A percentile compares a stretch with the other conserved stretches of the same genome.
phyloP scores from a whole-genome alignment of 2,329 filamentous ascomycete species.

The Atkinsonella hypoxylon region DNA sequence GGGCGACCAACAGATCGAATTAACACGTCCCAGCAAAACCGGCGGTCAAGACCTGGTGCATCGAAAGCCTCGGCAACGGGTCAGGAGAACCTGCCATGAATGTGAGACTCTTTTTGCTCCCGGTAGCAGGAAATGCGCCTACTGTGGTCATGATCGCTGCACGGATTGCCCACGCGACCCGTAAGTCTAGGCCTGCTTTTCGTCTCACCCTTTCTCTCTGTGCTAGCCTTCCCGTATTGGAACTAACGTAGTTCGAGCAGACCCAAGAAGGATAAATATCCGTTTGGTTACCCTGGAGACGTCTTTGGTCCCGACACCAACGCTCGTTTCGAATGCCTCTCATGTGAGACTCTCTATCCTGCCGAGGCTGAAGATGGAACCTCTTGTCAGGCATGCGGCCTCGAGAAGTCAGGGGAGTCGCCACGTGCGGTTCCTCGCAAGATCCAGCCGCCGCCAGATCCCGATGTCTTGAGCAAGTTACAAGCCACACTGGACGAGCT shows the following conservation, averaged over 20 bases:
- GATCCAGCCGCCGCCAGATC: slow-evolving; percentile 49
- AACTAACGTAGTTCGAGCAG: slow-evolving; percentile 22
- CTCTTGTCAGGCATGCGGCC: slow-evolving; percentile 47
- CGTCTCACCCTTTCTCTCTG: neutral
- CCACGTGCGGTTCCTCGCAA: slow-evolving; percentile 46
- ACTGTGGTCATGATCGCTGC: slow-evolving; percentile 64
- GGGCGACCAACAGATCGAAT: slow-evolving; percentile 33
- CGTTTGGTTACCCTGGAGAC: slow-evolving; percentile 58
- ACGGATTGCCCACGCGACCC: slow-evolving; percentile 71
- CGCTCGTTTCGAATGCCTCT: slow-evolving; percentile 47
- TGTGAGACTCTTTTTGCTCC: slow-evolving; percentile 53
- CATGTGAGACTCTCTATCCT: slow-evolving; percentile 48
- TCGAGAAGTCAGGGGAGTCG: slow-evolving; percentile 48
- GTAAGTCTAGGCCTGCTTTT: slow-evolving; percentile 34
- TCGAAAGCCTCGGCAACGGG: slow-evolving; percentile 59
- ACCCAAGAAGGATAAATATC: slow-evolving; percentile 56
- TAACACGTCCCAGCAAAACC: slow-evolving; percentile 53
- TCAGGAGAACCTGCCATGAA: slow-evolving; percentile 65
- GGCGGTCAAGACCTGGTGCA: slow-evolving; percentile 61
- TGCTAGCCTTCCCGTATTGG: neutral
- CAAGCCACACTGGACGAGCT: slow-evolving; percentile 41
- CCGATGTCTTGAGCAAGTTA: slow-evolving; percentile 44
- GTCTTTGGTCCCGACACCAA: slow-evolving; percentile 39
- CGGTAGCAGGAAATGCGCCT: slow-evolving; percentile 49
- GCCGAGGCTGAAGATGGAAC: slow-evolving; percentile 36